A percentile compares a stretch with the other conserved stretches of the same genome.
These are phyloP conservation scores for Podospora australis DNA, from an alignment of 495 filamentous ascomycete genomes.

Conservation along the genomic window DNA sequence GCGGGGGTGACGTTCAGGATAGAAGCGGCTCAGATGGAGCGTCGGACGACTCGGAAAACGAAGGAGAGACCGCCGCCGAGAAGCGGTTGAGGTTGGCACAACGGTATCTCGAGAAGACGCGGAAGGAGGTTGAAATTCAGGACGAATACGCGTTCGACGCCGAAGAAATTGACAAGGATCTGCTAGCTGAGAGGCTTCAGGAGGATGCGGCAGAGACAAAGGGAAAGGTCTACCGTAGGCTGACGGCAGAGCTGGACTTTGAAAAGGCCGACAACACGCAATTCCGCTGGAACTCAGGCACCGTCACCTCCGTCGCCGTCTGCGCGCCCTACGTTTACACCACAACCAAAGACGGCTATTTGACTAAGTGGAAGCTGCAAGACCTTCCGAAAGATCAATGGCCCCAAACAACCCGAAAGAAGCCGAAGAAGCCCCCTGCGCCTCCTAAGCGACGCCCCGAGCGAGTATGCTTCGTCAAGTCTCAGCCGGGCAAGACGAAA, in stretches of 20 bases:
- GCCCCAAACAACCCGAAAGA: conserved; percentile 46
- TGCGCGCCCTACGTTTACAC: conserved; percentile 78
- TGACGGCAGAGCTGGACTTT: conserved; percentile 65
- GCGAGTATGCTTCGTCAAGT: conserved; percentile 57
- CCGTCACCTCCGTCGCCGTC: conserved; percentile 72
- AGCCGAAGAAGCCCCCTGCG: conserved; percentile 56
- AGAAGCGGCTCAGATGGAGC: conserved; percentile 40
- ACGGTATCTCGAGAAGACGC: conserved; percentile 84
- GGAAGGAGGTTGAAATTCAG: conserved; percentile 57
- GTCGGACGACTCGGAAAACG: conserved; percentile 49
- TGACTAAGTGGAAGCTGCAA: conserved; percentile 83
- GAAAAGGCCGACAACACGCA: conserved; percentile 54
- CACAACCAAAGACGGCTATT: conserved; percentile 72
- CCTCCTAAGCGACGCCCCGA: conserved; percentile 66
- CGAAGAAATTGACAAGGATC: conserved; percentile 81
- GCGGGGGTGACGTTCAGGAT: conserved; percentile 27
- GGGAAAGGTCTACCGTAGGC: conserved; percentile 73
- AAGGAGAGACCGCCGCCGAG: conserved; percentile 78
- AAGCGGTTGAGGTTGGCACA: conserved; percentile 83
- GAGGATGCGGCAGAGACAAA: conserved; percentile 93
- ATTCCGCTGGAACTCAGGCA: conserved; percentile 68
- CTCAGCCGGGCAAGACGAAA: conserved; percentile 55
- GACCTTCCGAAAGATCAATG: conserved; percentile 49
- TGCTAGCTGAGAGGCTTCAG: conserved; percentile 82
- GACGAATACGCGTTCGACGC: conserved; percentile 75